Conservation (phyloP, 306 rosid species). For the Inga laurina region DNA sequence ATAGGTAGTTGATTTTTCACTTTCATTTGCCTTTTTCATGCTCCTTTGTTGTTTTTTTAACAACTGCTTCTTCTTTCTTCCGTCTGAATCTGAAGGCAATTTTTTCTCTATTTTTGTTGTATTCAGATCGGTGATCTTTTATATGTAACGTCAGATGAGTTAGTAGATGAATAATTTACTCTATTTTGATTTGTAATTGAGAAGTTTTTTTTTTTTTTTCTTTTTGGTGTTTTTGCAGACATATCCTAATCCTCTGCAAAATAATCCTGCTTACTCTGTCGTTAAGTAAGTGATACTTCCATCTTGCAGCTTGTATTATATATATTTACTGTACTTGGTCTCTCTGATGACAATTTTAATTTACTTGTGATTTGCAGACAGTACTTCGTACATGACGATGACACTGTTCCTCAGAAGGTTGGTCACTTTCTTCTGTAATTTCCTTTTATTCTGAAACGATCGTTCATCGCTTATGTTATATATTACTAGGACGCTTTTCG, state of each 20-base stretch:
- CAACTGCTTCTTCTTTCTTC: neutral
- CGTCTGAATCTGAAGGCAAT: neutral
- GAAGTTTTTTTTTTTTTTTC: too few relatives aligned
- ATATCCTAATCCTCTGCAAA: slow-evolving; percentile 81
- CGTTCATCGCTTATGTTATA: neutral
- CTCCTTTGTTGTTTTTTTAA: neutral
- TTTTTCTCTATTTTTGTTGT: neutral
- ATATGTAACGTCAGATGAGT: neutral
- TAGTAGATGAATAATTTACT: neutral
- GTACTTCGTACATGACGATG: slow-evolving; percentile 85
- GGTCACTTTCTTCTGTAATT: slow-evolving; percentile 6
- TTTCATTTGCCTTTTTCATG: neutral
- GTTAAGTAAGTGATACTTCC: slow-evolving; percentile 64
- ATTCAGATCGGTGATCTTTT: neutral
- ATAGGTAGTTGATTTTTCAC: neutral
- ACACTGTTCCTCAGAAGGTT: slow-evolving; percentile 79
- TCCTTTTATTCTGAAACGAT: slow-evolving; percentile 4
- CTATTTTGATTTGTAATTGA: neutral
- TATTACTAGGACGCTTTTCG: neutral
- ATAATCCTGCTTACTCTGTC: slow-evolving; percentile 90
- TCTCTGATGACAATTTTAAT: neutral
- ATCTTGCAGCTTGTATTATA: neutral
- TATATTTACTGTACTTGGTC: neutral
- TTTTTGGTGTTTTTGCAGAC: slow-evolving; percentile 50
- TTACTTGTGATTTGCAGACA: slow-evolving; percentile 59